These are phyloP conservation scores for Trichophyton benhamiae DNA, from an alignment of 2,329 filamentous ascomycete species.

Conservation along the genomic window DNA sequence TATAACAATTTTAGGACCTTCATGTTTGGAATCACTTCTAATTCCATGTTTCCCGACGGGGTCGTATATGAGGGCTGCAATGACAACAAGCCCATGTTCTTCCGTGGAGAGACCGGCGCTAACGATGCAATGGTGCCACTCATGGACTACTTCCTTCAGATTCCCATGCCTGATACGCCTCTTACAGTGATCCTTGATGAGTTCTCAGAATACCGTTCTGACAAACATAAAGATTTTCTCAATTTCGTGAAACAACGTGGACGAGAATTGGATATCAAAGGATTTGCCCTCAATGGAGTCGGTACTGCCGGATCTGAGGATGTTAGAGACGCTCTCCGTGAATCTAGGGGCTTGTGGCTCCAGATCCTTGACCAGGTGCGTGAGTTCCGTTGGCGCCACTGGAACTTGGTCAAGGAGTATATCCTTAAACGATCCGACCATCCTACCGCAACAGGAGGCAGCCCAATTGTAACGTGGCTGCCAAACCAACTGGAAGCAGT, in stretches of 20 bases:
- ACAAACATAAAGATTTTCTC: neutral
- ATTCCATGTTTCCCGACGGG: neutral
- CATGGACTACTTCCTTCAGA: slow-evolving; percentile 1
- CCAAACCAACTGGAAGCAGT: slow-evolving; percentile 38
- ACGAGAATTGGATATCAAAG: neutral
- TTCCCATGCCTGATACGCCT: neutral
- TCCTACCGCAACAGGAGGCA: neutral
- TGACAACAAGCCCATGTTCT: neutral
- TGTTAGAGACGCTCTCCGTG: neutral
- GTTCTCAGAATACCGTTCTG: neutral
- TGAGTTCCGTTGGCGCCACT: neutral
- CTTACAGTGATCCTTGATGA: neutral
- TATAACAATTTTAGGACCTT: slow-evolving; percentile 1
- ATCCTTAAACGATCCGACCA: neutral
- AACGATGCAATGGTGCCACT: slow-evolving; percentile 1
- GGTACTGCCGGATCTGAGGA: neutral
- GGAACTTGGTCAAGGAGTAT: neutral
- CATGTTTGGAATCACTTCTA: slow-evolving; percentile 1
- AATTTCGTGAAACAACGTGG: neutral
- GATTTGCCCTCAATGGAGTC: neutral
- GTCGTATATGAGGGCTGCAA: neutral
- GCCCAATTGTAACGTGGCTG: slow-evolving; percentile 24
- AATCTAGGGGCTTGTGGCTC: neutral
- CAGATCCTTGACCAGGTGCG: neutral
- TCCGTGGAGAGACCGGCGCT: neutral